These are phyloP conservation scores for Alternaria burnsii DNA, from an alignment of 2,329 filamentous ascomycete genomes.

Conservation along the genomic window DNA sequence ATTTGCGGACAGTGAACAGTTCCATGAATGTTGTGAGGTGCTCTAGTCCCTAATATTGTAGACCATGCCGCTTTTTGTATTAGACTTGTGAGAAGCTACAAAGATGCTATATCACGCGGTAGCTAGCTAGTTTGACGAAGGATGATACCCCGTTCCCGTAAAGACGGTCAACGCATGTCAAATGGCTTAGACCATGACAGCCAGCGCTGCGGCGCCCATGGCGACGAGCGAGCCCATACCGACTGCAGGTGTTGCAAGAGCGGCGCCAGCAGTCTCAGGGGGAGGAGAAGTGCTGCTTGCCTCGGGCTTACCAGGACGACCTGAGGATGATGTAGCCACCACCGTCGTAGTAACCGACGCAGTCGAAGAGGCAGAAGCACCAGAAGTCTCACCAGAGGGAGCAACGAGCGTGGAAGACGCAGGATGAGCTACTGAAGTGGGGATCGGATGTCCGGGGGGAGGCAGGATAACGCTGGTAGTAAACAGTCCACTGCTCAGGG, in stretches of 20 bases:
- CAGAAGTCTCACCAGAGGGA: background rate
- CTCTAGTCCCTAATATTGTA: background rate
- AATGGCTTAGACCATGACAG: constrained; percentile 26
- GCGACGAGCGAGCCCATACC: constrained; percentile 33
- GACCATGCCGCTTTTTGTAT: constrained; percentile 23
- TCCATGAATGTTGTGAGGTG: background rate
- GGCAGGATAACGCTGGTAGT: constrained; percentile 17
- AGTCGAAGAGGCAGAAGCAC: constrained; percentile 1
- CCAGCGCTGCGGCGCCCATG: constrained; percentile 33
- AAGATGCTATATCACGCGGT: constrained; percentile 19
- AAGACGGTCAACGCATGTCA: constrained; percentile 20
- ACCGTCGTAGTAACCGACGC: constrained; percentile 3
- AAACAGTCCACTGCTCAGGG: constrained; percentile 18
- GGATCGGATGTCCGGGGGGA: constrained; percentile 13
- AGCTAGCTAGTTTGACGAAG: constrained; percentile 23
- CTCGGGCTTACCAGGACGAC: constrained; percentile 16
- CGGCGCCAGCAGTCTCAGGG: constrained; percentile 27
- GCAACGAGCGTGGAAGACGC: constrained; percentile 5
- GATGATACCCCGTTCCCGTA: constrained; percentile 13
- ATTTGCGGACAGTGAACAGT: background rate
- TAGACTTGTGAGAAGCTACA: constrained; percentile 29
- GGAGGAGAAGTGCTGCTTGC: constrained; percentile 11
- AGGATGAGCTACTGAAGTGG: constrained; percentile 13
- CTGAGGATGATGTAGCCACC: constrained; percentile 19
- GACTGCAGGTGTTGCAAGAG: constrained; percentile 28